These are phyloP conservation scores for Tricholoma hemisulphureum DNA, from an alignment of 768 basidiomycete genomes.

Conservation along the genomic window DNA sequence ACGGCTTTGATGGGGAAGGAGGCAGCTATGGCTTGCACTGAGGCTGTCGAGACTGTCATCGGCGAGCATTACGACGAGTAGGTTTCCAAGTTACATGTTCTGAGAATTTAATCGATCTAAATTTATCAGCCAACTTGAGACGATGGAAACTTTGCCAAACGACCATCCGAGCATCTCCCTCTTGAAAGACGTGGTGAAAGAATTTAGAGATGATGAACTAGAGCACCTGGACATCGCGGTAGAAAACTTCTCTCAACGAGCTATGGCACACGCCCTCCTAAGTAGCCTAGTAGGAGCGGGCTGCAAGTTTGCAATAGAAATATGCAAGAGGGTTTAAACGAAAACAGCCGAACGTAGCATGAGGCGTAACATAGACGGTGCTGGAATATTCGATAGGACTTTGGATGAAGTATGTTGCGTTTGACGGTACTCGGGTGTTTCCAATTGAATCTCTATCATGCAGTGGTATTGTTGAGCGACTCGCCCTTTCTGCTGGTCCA, in stretches of 20 bases:
- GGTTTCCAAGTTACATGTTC: conserved; percentile 30
- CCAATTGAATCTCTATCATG: not conserved
- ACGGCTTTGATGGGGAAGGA: conserved; percentile 90
- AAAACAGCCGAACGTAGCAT: too few relatives aligned
- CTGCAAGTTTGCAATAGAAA: conserved; percentile 86
- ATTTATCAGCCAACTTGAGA: conserved; percentile 70
- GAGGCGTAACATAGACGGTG: too few relatives aligned
- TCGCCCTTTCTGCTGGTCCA: conserved; percentile 52
- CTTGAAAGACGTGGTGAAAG: conserved; percentile 67
- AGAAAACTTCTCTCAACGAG: conserved; percentile 80
- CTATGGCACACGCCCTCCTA: conserved; percentile 87
- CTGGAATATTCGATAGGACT: not conserved
- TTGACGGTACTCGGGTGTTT: not conserved
- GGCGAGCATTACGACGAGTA: conserved; percentile 99
- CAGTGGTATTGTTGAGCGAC: conserved; percentile 23
- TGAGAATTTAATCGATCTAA: conserved; percentile 1
- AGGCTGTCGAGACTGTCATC: conserved; percentile 96
- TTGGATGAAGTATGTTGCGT: not conserved
- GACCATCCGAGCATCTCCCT: conserved; percentile 79
- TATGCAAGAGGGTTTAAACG: conserved; percentile 61
- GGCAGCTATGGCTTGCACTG: conserved; percentile 97
- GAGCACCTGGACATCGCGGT: conserved; percentile 93
- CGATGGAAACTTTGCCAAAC: conserved; percentile 58
- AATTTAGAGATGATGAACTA: conserved; percentile 92
- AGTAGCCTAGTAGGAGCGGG: conserved; percentile 82